phyloP scores from a whole-genome alignment of 164 flowering plant genomes.

The Akebia trifoliata region DNA sequence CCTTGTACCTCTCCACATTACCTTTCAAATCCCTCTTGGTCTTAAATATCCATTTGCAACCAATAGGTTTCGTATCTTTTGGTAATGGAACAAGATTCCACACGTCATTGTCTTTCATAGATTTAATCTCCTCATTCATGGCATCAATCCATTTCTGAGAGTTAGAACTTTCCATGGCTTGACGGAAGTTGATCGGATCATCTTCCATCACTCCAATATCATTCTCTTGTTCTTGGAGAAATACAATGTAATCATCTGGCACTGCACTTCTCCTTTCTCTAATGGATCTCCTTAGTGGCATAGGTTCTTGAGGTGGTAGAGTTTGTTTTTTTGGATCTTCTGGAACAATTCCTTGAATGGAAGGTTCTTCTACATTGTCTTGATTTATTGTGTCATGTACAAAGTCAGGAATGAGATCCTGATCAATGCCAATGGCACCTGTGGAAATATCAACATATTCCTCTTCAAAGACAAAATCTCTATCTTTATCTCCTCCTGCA shows the following conservation, averaged over 20 bases:
- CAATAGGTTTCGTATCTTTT: not conserved
- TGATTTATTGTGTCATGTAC: not conserved
- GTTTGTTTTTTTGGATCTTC: slow-evolving; percentile 11
- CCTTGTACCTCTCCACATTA: not conserved
- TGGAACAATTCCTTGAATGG: not conserved
- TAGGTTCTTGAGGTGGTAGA: not conserved
- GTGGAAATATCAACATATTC: not conserved
- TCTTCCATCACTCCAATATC: not conserved
- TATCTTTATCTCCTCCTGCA: not conserved
- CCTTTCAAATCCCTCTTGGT: not conserved
- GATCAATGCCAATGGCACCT: not conserved
- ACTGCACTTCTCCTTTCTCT: not conserved
- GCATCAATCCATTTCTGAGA: not conserved
- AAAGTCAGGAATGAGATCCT: not conserved
- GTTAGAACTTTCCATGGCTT: not conserved
- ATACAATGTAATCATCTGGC: not conserved
- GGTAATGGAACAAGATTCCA: not conserved
- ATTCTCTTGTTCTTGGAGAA: not conserved
- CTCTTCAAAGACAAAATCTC: slow-evolving; percentile 6
- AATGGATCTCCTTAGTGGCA: too few species aligned
- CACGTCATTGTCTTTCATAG: not conserved
- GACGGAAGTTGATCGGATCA: not conserved
- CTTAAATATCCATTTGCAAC: not conserved
- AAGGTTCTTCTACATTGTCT: not conserved
- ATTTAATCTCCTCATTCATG: too few species aligned